A percentile compares a stretch with the other conserved stretches of the same genome.
phyloP scores from a whole-genome alignment of 2,329 filamentous ascomycete species.

The Metarhizium album region DNA sequence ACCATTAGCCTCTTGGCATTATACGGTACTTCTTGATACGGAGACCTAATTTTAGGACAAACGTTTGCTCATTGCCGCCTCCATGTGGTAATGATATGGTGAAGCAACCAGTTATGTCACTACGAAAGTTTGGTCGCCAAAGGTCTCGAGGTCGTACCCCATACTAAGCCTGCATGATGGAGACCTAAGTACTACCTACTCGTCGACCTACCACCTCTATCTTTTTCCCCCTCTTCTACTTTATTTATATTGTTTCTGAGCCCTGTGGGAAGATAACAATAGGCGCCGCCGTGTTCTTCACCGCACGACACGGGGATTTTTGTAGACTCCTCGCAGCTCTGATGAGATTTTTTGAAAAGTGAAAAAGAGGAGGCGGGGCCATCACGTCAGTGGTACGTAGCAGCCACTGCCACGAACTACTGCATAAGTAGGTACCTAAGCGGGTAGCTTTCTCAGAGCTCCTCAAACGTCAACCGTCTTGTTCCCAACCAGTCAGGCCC shows the following conservation, averaged over 20 bases:
- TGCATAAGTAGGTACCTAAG: too few relatives aligned
- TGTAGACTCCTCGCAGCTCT: not conserved
- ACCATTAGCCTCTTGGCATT: too few relatives aligned
- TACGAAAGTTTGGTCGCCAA: not conserved
- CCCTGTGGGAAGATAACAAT: constrained; percentile 1
- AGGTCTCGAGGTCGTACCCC: not conserved
- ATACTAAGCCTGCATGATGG: not conserved
- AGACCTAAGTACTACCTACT: too few relatives aligned
- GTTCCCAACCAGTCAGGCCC: not conserved
- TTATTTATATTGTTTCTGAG: not conserved
- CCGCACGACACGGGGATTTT: not conserved
- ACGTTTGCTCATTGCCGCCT: not conserved
- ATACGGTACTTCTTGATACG: too few relatives aligned
- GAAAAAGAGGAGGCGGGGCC: not conserved
- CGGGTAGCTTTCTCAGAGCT: not conserved
- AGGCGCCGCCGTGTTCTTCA: constrained; percentile 1
- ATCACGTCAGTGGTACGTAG: not conserved
- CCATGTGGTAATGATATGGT: not conserved
- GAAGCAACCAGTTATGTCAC: not conserved
- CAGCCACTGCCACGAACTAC: not conserved
- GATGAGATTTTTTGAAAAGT: too few relatives aligned
- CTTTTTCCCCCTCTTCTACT: not conserved
- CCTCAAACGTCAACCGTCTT: not conserved
- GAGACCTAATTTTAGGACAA: too few relatives aligned
- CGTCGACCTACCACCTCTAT: too few relatives aligned